Conservation (phyloP, 768 basidiomycete species). For the Suillus occidentalis region DNA sequence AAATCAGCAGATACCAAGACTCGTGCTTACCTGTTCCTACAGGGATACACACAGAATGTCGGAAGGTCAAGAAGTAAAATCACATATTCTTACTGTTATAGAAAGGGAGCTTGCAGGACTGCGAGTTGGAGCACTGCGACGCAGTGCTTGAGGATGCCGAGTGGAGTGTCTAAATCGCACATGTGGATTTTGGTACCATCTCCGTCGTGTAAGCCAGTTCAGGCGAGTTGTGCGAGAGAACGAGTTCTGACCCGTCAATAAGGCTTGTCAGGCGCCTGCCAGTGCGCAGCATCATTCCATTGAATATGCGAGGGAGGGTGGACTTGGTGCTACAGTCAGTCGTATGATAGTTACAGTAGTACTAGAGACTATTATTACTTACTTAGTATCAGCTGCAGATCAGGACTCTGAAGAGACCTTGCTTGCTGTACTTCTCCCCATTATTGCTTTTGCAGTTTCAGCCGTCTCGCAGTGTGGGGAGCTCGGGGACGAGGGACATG, state of each 20-base stretch:
- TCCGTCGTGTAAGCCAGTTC: neutral
- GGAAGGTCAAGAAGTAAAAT: neutral
- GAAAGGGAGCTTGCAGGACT: neutral
- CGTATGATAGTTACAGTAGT: no score
- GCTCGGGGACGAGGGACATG: no score
- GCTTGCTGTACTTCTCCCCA: neutral
- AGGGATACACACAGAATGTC: neutral
- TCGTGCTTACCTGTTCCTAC: neutral
- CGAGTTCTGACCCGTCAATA: neutral
- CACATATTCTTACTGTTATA: neutral
- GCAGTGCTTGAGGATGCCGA: neutral
- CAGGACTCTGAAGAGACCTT: neutral
- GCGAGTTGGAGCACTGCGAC: neutral
- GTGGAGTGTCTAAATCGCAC: neutral
- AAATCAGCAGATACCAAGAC: neutral
- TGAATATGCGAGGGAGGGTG: neutral
- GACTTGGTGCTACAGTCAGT: neutral
- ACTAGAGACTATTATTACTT: no score
- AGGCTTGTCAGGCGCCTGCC: neutral
- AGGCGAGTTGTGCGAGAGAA: neutral
- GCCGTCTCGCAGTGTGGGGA: no score
- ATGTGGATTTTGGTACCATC: neutral
- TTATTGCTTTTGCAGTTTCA: no score
- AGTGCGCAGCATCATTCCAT: neutral
- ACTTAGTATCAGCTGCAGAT: no score